Evolutionary conservation across 2,329 filamentous ascomycete genomes (phyloP), one percentile per base, ranked within the genome.

Genomic region (Ophiocordyceps polyrhachis-furcata): DNA sequence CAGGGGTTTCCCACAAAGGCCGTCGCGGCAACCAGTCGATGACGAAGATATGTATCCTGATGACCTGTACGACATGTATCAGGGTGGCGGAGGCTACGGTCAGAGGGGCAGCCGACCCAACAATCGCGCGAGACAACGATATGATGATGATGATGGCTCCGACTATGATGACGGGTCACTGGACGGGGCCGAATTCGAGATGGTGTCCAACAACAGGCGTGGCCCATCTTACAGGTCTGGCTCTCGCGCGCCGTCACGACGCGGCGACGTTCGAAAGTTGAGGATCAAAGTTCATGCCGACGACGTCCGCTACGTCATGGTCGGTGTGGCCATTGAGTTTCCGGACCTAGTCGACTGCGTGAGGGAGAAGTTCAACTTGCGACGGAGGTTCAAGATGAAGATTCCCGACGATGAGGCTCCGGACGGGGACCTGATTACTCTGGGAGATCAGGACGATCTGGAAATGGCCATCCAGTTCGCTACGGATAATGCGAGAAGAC

Each of bases 361-460:
- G 47, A 74, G 81, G 42, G 81, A 87, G 49, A 98, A 98, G 64
- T 94, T 96, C 56, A 79, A 74, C 14, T 69, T 95, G 46, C 68
- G 74, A 45, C 67, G 80, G 49, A 76, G 76, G 46, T 89, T 95
- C 67, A 93, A 88, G 70, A 81, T 95, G 62, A 91, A 91, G 68
- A 76, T 88, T 53, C 76, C 74, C 55, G 86, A 93, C 50, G 91
- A 96, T 53, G 82, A 85, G 52, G 62, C 68, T 48, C 73, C 74
- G 1, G 71, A 81, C 45, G 83, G 82, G 3, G 89, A 96, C 56
- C 89, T 95, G 83, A 93, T 98, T 56, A 95, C 89, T 29, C 81
- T 98, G 76, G 87, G 83, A 28, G 91, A 98, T 60, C 85, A 95
- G 61, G 91, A 98, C 56, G 91, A 98, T 65, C 64, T 95, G 49